A percentile compares a stretch with the other conserved stretches of the same genome.
These are phyloP conservation scores for Amylocystis lapponica DNA, from an alignment of 768 basidiomycete species.

Conservation along the genomic window DNA sequence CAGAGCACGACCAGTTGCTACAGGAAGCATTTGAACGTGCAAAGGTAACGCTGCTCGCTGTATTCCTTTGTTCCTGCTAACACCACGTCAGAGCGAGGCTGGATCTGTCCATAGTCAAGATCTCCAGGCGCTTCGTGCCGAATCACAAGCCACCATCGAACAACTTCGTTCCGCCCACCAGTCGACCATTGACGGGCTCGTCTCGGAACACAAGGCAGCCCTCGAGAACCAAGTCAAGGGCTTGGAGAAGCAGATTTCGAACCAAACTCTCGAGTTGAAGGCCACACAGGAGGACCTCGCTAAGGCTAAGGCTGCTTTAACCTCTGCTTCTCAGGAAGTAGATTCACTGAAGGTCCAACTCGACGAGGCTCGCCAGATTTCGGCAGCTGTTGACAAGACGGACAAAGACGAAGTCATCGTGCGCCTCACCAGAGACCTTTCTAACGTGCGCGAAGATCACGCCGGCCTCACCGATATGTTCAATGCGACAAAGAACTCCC, in stretches of 20 bases:
- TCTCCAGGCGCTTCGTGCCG: slow-evolving; percentile 61
- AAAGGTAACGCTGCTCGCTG: slow-evolving; percentile 43
- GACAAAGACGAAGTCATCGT: slow-evolving; percentile 51
- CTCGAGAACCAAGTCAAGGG: slow-evolving; percentile 51
- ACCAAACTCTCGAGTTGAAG: slow-evolving; percentile 65
- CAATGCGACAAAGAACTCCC: slow-evolving; percentile 61
- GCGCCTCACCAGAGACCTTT: slow-evolving; percentile 53
- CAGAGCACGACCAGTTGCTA: slow-evolving; percentile 55
- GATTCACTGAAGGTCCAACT: slow-evolving; percentile 56
- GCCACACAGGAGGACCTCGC: slow-evolving; percentile 80
- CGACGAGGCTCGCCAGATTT: slow-evolving; percentile 51
- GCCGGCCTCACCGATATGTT: slow-evolving; percentile 60
- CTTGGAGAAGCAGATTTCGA: slow-evolving; percentile 59
- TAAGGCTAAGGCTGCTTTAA: slow-evolving; percentile 62
- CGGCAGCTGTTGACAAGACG: slow-evolving; percentile 29
- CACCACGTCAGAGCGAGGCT: slow-evolving; percentile 54
- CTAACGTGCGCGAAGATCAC: slow-evolving; percentile 65
- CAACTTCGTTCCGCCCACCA: slow-evolving; percentile 64
- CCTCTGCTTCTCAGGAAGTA: slow-evolving; percentile 47
- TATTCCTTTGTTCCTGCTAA: slow-evolving; percentile 5
- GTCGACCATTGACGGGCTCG: slow-evolving; percentile 52
- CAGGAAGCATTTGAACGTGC: slow-evolving; percentile 72
- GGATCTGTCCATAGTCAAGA: slow-evolving; percentile 62
- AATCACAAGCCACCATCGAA: slow-evolving; percentile 59
- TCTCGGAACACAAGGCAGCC: slow-evolving; percentile 55